phyloP scores from a whole-genome alignment of 768 basidiomycete genomes.

The Mycena venus region DNA sequence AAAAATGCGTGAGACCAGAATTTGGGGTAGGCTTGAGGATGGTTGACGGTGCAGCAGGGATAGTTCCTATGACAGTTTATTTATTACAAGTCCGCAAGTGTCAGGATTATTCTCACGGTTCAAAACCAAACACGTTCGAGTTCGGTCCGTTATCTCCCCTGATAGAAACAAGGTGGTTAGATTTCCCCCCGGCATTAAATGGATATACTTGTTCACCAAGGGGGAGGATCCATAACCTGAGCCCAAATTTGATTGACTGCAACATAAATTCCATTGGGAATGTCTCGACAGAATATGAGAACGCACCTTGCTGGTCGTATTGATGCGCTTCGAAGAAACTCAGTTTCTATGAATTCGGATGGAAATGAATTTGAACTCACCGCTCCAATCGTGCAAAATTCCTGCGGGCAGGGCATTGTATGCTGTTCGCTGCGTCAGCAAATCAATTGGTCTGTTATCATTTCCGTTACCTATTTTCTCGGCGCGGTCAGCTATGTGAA shows the following conservation, averaged over 20 bases:
- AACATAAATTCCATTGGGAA: not conserved
- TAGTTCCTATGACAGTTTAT: constrained; percentile 47
- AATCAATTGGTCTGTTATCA: not conserved
- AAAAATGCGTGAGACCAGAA: constrained; percentile 60
- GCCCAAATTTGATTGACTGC: constrained; percentile 60
- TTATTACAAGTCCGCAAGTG: too few relatives aligned
- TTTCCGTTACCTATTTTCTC: constrained; percentile 51
- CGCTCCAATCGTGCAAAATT: constrained; percentile 55
- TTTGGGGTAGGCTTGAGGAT: constrained; percentile 56
- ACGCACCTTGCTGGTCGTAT: constrained; percentile 56
- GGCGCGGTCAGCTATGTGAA: constrained; percentile 46
- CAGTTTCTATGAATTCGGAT: not conserved
- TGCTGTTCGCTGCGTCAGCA: constrained; percentile 37
- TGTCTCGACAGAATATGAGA: not conserved
- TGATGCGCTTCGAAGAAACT: constrained; percentile 49
- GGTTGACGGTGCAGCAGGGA: constrained; percentile 60
- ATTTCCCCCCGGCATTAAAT: not conserved
- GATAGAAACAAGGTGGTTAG: not conserved
- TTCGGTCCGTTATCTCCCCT: constrained; percentile 53
- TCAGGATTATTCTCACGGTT: constrained; percentile 46
- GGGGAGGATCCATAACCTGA: constrained; percentile 50
- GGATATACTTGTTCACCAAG: not conserved
- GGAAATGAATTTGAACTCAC: constrained; percentile 35
- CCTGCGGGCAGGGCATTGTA: constrained; percentile 57
- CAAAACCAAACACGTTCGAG: constrained; percentile 58